Evolutionary conservation across 169 alveolate species (phyloP).

Genomic region (Eimeria praecox): DNA sequence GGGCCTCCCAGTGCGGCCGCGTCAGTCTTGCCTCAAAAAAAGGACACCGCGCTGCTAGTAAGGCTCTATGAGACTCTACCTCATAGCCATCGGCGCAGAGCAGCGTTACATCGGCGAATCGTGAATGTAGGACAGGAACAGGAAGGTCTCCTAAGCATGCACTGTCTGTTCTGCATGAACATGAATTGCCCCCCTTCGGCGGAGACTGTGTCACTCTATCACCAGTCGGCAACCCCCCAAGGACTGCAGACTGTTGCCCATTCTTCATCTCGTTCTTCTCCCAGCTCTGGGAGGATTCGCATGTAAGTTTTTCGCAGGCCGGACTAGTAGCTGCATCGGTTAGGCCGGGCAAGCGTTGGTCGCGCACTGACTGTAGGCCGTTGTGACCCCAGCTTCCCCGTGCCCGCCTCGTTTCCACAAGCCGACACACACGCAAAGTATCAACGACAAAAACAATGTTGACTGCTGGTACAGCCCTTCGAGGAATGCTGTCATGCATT

Average conservation of each 20-base stretch:
- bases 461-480: constrained; percentile 53
- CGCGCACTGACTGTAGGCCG: background rate
- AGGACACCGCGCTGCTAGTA: constrained; percentile 77
- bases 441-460: constrained; percentile 63
- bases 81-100: constrained; percentile 77
- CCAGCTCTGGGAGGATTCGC: background rate
- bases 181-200: background rate
- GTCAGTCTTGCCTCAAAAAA: constrained; percentile 81
- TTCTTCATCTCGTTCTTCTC: background rate
- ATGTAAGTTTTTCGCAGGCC: background rate
- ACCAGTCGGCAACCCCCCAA: background rate
- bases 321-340: constrained; percentile 5
- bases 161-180: background rate
- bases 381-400: background rate
- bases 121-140: constrained; percentile 33
- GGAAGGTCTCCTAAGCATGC: background rate
- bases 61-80: constrained; percentile 75
- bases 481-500: background rate
- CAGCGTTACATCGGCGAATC: constrained; percentile 70
- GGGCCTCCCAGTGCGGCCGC: constrained; percentile 72
- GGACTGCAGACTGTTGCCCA: background rate
- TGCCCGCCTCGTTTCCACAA: constrained; percentile 13
- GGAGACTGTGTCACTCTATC: background rate
- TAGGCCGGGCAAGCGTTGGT: constrained; percentile 43
- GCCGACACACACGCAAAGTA: constrained; percentile 53